Percentiles rank a stretch among this genome's conserved stretches.
phyloP scores from a whole-genome alignment of 1,139 yeast species.

The Scheffersomyces titani region DNA sequence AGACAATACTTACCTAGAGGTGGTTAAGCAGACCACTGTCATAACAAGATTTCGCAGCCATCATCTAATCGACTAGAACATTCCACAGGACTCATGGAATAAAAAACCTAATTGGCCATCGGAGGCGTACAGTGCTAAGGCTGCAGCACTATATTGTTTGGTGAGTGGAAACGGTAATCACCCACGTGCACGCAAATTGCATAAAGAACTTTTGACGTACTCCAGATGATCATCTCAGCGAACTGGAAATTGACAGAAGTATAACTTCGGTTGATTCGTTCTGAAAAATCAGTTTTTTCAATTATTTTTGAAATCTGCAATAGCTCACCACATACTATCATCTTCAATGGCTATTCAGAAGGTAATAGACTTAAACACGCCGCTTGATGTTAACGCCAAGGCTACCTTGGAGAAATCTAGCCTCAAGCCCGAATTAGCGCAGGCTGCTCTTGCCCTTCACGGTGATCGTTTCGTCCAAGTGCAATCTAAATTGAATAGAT shows the following conservation, averaged over 20 bases:
- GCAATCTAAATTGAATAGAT: constrained; percentile 52
- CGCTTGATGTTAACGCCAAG: constrained; percentile 51
- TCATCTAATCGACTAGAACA: too few species aligned
- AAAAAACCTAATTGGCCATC: too few species aligned
- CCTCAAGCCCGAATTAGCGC: constrained; percentile 57
- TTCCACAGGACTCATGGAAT: too few species aligned
- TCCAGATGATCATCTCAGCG: background rate
- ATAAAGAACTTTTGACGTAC: background rate
- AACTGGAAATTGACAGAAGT: background rate
- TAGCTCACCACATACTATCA: too few species aligned
- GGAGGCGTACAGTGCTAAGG: background rate
- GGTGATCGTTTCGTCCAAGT: constrained; percentile 64
- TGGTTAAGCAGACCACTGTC: too few species aligned
- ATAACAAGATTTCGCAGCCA: too few species aligned
- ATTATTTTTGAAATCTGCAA: too few species aligned
- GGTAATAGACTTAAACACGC: constrained; percentile 51
- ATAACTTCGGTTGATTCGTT: background rate
- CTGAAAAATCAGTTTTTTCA: too few species aligned
- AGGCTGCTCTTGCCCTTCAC: constrained; percentile 61
- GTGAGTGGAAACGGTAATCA: constrained; percentile 1
- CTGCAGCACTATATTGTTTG: constrained; percentile 3
- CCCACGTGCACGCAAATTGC: constrained; percentile 9
- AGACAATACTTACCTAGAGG: too few species aligned
- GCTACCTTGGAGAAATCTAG: constrained; percentile 47
- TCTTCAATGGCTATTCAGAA: constrained; percentile 34